Base-by-base conservation (phyloP, 140 eudicot species). In the Erigeron philadelphicus region DNA sequence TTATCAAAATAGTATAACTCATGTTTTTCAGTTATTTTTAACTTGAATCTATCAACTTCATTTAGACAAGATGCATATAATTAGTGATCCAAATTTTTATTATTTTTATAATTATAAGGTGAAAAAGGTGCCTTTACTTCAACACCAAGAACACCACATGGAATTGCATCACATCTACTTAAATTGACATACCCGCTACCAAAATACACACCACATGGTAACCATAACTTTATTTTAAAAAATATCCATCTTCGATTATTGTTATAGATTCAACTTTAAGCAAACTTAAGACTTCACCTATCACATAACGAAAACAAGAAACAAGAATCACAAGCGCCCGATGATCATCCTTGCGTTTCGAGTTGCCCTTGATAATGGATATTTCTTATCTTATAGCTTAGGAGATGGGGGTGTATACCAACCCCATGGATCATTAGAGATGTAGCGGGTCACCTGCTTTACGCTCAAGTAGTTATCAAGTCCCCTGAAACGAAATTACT, bases 371-470 rank as follows among this genome's bases (percentile, higher is more conserved):
- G 23, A 31, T 4, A 46, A 66, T 21, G 58, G 10, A 8, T 13
- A 40, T 18, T 42, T 18, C 4, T 31, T 35, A 18, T 9, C 70
- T 78, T 76, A 89, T 65, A 85, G 87, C 85, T 87, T 89, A 8
- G 77, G 31, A 43, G 95, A 78, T 50, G 98, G 99, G 64, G 97
- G 73, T 45, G 78, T 70, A 84, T 93, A 93, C 96, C 96, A 93
- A 18, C 90, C 99, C 99, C 99, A 93, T 48, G 95, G 79, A 5
- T 93, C 99, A 9, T 80, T 80, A 19, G 99, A 89, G 23, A 79
- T 66, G 17, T 93, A 93, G 31, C 79, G 82, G 6, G 97, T 93
- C 56, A 93, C 99, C 78, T 93, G 99, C 83, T 89, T 93, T 74
- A 93, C 81, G 21, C 87, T 83, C 81, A 89, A 67, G 90, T 89